Evolutionary conservation across 2,329 filamentous ascomycete genomes (phyloP).

Genomic region (Diaporthe destruens): DNA sequence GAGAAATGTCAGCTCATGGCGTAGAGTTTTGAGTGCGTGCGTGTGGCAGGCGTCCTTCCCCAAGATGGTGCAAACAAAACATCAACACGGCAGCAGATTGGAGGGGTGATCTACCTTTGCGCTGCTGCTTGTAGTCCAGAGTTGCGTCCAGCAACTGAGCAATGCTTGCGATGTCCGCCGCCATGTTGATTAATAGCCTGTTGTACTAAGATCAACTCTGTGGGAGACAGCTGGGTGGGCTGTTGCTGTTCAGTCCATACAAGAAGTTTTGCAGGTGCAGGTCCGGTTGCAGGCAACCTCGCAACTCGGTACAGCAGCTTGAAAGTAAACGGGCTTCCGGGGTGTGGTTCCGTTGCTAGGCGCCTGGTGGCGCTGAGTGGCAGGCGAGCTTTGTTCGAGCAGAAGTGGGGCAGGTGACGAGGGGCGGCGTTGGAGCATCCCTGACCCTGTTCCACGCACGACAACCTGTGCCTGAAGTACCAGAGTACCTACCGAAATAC

Average conservation of each 20-base stretch:
- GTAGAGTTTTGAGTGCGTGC: neutral
- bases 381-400: neutral
- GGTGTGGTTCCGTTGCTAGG: constrained; percentile 39
- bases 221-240: constrained; percentile 31
- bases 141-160: constrained; percentile 91
- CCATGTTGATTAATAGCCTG: constrained; percentile 58
- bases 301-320: neutral
- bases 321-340: constrained; percentile 38
- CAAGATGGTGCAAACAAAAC: constrained; percentile 33
- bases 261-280: constrained; percentile 7
- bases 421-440: constrained; percentile 26
- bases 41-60: neutral
- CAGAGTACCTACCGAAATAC: too few species aligned
- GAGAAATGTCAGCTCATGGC: constrained; percentile 32
- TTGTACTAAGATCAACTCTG: constrained; percentile 32
- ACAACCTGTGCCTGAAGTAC: neutral
- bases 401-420: constrained; percentile 15
- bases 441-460: constrained; percentile 19
- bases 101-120: constrained; percentile 76
- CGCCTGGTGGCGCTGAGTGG: constrained; percentile 23
- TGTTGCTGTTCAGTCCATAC: constrained; percentile 10
- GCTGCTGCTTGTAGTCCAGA: constrained; percentile 87
- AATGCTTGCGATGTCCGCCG: constrained; percentile 70
- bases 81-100: neutral
- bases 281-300: constrained; percentile 2